Evolutionary conservation across 306 rosid genomes (phyloP).

Genomic region (Vigna unguiculata): DNA sequence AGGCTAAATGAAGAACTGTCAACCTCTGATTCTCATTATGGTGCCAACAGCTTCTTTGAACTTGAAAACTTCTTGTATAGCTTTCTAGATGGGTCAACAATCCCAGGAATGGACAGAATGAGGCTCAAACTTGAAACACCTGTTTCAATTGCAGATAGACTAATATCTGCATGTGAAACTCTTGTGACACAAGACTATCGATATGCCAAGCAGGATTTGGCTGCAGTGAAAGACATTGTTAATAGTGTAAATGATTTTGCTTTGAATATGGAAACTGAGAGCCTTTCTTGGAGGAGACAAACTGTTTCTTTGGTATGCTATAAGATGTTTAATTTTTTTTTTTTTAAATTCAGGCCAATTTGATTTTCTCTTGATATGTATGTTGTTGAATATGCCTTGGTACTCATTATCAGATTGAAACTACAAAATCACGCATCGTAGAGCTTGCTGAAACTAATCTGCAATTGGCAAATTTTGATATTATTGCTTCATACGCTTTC

Average conservation of each 20-base stretch:
- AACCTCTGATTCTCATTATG: conserved; percentile 57
- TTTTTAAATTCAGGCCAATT: conserved; percentile 34
- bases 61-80: conserved; percentile 83
- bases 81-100: conserved; percentile 89
- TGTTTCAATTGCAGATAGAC: conserved; percentile 80
- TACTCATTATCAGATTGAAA: conserved; percentile 73
- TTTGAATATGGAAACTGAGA: conserved; percentile 69
- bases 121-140: conserved; percentile 95
- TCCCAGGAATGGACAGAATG: conserved; percentile 90
- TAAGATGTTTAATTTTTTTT: conserved; percentile 7
- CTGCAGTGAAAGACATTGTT: conserved; percentile 63
- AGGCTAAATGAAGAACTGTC: conserved; percentile 50
- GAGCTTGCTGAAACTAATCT: conserved; percentile 79
- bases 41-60: conserved; percentile 66
- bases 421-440: conserved; percentile 71
- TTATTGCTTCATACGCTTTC: conserved; percentile 74
- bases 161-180: conserved; percentile 70
- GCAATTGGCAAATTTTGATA: conserved; percentile 83
- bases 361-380: neutral
- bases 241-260: conserved; percentile 69
- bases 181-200: conserved; percentile 78
- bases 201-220: conserved; percentile 79
- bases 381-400: conserved; percentile 33
- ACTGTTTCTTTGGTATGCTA: conserved; percentile 67
- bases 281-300: conserved; percentile 86